phyloP scores from a whole-genome alignment of 345 rosid species.

The Linum usitatissimum region DNA sequence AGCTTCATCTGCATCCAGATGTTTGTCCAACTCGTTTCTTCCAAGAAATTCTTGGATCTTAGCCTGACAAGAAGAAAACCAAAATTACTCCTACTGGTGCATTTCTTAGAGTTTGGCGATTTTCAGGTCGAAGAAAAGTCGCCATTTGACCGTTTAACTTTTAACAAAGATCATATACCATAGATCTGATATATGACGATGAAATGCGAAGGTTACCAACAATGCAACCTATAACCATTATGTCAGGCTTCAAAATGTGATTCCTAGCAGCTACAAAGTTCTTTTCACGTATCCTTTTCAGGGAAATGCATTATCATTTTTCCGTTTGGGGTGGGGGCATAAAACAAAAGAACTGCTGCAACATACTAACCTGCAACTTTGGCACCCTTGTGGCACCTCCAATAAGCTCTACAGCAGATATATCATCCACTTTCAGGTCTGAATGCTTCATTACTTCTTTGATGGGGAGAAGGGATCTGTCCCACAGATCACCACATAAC shows the following conservation, averaged over 20 bases:
- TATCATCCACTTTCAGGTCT: conserved; percentile 62
- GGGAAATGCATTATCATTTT: background rate
- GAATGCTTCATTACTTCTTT: conserved; percentile 72
- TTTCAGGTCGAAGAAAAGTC: background rate
- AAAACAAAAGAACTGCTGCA: background rate
- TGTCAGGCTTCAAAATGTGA: background rate
- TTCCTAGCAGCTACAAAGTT: too few relatives aligned
- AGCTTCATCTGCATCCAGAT: conserved; percentile 99
- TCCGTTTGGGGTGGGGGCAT: background rate
- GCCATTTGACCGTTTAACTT: background rate
- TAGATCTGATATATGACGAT: background rate
- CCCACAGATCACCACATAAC: conserved; percentile 91
- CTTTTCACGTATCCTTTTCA: background rate
- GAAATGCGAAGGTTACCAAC: background rate
- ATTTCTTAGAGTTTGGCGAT: conserved; percentile 1
- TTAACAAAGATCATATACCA: background rate
- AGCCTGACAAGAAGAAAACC: conserved; percentile 36
- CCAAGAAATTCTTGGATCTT: conserved; percentile 89
- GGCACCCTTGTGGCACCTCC: conserved; percentile 99
- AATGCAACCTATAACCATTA: background rate
- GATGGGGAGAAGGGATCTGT: conserved; percentile 65
- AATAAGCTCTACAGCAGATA: conserved; percentile 81
- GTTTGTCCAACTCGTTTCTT: conserved; percentile 81
- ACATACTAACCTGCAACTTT: conserved; percentile 74
- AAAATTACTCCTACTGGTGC: background rate